Evolutionary conservation across 2,329 filamentous ascomycete species (phyloP), one percentile per base, ranked within the genome.

Genomic region (Colletotrichum caudatum): DNA sequence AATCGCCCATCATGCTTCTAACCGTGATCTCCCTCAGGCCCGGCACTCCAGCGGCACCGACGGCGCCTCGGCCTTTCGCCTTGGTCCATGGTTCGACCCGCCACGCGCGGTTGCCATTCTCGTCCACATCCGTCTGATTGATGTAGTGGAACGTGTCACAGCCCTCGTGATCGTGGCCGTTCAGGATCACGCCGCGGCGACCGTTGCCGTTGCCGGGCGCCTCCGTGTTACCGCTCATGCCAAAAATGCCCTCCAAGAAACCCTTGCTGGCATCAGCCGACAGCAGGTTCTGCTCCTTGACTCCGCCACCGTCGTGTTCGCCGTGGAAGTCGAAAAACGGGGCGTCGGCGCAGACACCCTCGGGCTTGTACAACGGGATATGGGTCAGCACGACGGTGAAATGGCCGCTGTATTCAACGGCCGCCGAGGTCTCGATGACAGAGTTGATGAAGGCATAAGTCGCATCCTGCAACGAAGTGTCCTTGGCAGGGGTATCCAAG

Each of bases 1-100:
- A 99, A 68, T 93, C 93, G 67, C 96, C 96, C 96, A 99, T 99
- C 94, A 99, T 98, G 81, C 94, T 97, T 71, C 95, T 91, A 2
- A 99, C 93, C 0, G 96, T 99, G 74, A 98, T 90, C 82, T 99
- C 96, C 37, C 95, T 87, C 7, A 98, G 84, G 0, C 92, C 92
- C 0, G 92, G 89, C 3, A 88, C 75, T 5, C 81, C 84, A 2
- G 81, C 75, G 2, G 80, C 78, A 9, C 80, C 82, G 1, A 84
- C 78, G 29, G 91, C 73, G 71, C 80, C 79, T 16, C 79, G 78
- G 6, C 76, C 74, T 14, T 80, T 78, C 1, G 86, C 87, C 54
- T 86, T 81, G 1, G 76, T 71, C 84, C 87, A 91, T 14, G 80
- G 80, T 20, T 78, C 79, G 0, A 84, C 83, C 76, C 89, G 81